Evolutionary conservation across 805 yeast species (phyloP).

Genomic region (Wickerhamiella dianesei): DNA sequence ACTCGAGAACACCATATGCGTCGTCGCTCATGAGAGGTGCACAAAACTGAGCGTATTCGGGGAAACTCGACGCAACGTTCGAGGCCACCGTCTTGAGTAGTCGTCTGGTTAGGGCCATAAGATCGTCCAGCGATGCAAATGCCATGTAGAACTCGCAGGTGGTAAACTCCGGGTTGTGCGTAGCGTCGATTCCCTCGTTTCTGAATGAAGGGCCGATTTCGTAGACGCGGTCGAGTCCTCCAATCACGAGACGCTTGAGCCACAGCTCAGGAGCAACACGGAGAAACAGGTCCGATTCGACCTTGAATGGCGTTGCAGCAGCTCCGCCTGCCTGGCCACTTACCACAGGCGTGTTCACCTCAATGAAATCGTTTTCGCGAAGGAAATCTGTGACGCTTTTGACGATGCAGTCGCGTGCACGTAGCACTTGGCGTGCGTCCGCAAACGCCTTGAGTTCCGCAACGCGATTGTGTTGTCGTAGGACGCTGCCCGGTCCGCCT

Average conservation of each 20-base stretch:
- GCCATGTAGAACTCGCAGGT: constrained; percentile 80
- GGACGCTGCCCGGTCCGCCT: constrained; percentile 31
- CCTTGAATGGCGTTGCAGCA: constrained; percentile 72
- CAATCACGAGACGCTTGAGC: constrained; percentile 69
- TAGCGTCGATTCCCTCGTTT: constrained; percentile 84
- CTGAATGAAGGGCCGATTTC: constrained; percentile 78
- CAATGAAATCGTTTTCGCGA: constrained; percentile 40
- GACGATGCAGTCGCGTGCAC: constrained; percentile 43
- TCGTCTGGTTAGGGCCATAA: constrained; percentile 51
- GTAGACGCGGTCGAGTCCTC: constrained; percentile 76
- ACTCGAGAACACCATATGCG: constrained; percentile 40
- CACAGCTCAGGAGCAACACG: constrained; percentile 94
- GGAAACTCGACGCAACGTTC: constrained; percentile 10
- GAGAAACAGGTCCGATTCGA: constrained; percentile 40
- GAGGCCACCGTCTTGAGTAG: constrained; percentile 34
- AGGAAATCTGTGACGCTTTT: constrained; percentile 46
- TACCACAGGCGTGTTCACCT: constrained; percentile 81
- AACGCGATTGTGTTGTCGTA: constrained; percentile 54
- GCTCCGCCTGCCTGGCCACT: constrained; percentile 71
- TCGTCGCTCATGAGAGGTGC: constrained; percentile 1
- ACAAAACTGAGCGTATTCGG: constrained; percentile 8
- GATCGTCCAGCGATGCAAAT: constrained; percentile 49
- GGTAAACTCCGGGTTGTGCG: constrained; percentile 91
- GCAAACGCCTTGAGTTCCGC: constrained; percentile 57
- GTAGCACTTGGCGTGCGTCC: constrained; percentile 33